Evolutionary conservation across 2,329 filamentous ascomycete species (phyloP).

Genomic region (Nemania sp.): DNA sequence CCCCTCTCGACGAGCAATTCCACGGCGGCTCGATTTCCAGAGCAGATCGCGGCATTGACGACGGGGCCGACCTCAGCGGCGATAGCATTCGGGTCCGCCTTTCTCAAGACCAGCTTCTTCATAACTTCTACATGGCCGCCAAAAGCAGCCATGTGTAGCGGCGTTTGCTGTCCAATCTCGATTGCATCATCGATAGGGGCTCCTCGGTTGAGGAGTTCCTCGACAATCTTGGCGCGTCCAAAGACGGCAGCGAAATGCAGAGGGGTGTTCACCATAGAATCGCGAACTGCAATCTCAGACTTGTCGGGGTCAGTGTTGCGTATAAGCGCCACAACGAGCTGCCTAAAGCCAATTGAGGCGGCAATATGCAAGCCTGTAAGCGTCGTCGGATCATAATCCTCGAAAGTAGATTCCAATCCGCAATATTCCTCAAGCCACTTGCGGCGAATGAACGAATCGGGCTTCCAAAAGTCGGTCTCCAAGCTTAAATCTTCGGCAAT

Average conservation of each 20-base stretch:
- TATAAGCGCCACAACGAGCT: conserved; percentile 45
- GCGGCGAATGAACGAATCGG: conserved; percentile 42
- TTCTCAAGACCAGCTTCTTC: conserved; percentile 45
- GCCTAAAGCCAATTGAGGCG: conserved; percentile 45
- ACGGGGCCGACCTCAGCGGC: conserved; percentile 40
- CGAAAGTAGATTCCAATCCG: conserved; percentile 40
- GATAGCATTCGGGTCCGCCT: conserved; percentile 45
- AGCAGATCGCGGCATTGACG: conserved; percentile 48
- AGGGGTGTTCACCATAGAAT: conserved; percentile 42
- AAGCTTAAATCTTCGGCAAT: conserved; percentile 48
- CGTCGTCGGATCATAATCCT: conserved; percentile 36
- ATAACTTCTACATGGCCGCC: conserved; percentile 47
- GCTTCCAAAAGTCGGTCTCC: conserved; percentile 47
- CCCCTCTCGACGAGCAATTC: conserved; percentile 46
- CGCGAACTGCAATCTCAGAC: conserved; percentile 41
- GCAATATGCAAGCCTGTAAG: conserved; percentile 47
- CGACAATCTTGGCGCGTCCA: conserved; percentile 44
- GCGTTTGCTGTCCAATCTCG: conserved; percentile 42
- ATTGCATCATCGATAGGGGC: conserved; percentile 43
- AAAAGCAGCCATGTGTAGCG: conserved; percentile 46
- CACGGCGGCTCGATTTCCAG: conserved; percentile 47
- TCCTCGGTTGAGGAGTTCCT: conserved; percentile 43
- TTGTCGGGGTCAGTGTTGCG: conserved; percentile 42
- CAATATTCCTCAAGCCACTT: conserved; percentile 46
- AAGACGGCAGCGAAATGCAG: conserved; percentile 42